A percentile compares a stretch with the other conserved stretches of the same genome.
Conservation (phyloP, 495 filamentous ascomycete genomes). For the Hypoxylon fragiforme region DNA sequence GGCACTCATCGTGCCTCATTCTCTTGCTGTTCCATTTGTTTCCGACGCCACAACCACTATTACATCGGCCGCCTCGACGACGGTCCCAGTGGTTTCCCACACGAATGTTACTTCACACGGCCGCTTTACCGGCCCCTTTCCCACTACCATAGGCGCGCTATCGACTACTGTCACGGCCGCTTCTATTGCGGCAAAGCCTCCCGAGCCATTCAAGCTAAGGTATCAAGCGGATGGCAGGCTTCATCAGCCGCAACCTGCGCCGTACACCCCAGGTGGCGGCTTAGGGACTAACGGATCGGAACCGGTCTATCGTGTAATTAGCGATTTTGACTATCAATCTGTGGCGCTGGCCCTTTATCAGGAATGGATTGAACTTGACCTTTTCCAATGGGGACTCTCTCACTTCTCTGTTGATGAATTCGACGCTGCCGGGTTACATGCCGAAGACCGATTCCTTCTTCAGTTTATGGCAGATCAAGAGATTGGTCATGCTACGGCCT, state of each 20-base stretch:
- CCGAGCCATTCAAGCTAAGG: slow-evolving; percentile 54
- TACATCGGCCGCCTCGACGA: slow-evolving; percentile 26
- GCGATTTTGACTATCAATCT: slow-evolving; percentile 77
- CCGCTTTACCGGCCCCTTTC: slow-evolving; percentile 60
- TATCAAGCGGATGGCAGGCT: slow-evolving; percentile 76
- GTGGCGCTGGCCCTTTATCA: slow-evolving; percentile 72
- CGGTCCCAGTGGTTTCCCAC: slow-evolving; percentile 31
- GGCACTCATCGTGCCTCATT: slow-evolving; percentile 20
- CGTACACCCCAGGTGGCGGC: slow-evolving; percentile 75
- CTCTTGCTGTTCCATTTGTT: slow-evolving; percentile 41
- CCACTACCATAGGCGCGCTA: slow-evolving; percentile 61
- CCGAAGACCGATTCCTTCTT: slow-evolving; percentile 72
- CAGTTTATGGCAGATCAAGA: slow-evolving; percentile 88
- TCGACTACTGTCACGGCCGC: slow-evolving; percentile 52
- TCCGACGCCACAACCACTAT: slow-evolving; percentile 44
- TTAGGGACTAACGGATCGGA: slow-evolving; percentile 75
- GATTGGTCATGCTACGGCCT: slow-evolving; percentile 74
- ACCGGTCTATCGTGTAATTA: slow-evolving; percentile 71
- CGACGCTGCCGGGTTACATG: slow-evolving; percentile 63
- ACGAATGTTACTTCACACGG: slow-evolving; percentile 55
- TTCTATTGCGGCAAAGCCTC: slow-evolving; percentile 52
- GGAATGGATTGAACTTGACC: slow-evolving; percentile 86
- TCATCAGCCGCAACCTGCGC: slow-evolving; percentile 64
- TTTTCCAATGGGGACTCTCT: slow-evolving; percentile 79
- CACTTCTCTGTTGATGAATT: slow-evolving; percentile 75